Percentiles rank a stretch among this genome's conserved stretches.
phyloP scores from a whole-genome alignment of 2,329 filamentous ascomycete genomes.

The Coniochaeta sp. region DNA sequence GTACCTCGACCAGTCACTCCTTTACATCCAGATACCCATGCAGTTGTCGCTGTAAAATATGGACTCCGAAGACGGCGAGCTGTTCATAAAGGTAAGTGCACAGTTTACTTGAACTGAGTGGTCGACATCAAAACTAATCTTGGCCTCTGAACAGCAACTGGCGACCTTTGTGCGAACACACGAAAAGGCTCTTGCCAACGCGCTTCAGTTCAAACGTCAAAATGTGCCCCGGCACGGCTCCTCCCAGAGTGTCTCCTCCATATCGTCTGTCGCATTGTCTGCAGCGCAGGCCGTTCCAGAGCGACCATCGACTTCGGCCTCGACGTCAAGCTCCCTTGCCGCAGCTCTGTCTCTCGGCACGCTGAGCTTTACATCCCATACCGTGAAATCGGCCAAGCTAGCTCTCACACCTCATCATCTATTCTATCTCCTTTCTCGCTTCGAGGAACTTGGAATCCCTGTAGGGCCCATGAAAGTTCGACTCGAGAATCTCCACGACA shows the following conservation, averaged over 20 bases:
- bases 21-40: conserved; percentile 31
- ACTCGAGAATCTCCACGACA: conserved; percentile 88
- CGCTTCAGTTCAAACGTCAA: conserved; percentile 76
- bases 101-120: background rate
- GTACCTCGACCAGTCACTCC: conserved; percentile 11
- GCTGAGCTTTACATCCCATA: conserved; percentile 77
- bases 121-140: conserved; percentile 22
- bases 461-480: conserved; percentile 96
- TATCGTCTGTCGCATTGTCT: conserved; percentile 36
- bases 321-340: conserved; percentile 69
- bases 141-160: conserved; percentile 61
- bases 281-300: conserved; percentile 52
- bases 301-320: conserved; percentile 57
- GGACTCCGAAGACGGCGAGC: conserved; percentile 84
- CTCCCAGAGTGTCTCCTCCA: conserved; percentile 57
- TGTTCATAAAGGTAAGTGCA: conserved; percentile 72
- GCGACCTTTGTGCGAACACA: conserved; percentile 94
- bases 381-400: conserved; percentile 81
- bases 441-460: conserved; percentile 83
- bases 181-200: conserved; percentile 95
- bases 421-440: conserved; percentile 91
- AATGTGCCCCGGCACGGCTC: conserved; percentile 61
- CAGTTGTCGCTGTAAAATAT: conserved; percentile 51
- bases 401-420: conserved; percentile 93
- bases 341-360: conserved; percentile 82